Conservation (phyloP, 208 protist genomes). For the Entamoeba invadens region DNA sequence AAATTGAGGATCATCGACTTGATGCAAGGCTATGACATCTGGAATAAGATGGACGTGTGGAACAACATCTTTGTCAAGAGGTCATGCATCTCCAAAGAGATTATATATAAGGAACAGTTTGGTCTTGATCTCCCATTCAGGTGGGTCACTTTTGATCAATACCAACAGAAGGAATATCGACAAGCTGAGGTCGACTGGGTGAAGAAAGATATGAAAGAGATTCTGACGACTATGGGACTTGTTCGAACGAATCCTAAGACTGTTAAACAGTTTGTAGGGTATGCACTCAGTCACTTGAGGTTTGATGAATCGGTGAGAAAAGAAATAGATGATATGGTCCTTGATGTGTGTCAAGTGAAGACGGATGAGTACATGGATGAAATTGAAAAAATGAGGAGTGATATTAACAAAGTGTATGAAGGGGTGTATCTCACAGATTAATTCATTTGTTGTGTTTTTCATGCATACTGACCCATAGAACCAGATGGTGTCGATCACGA, state of each 20-base stretch:
- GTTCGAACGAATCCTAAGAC: not conserved
- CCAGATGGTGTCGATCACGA: no score
- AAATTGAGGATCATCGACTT: not conserved
- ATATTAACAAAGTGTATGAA: not conserved
- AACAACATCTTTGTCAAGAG: not conserved
- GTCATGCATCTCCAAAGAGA: not conserved
- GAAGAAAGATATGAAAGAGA: not conserved
- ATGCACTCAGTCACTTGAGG: not conserved
- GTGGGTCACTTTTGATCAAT: not conserved
- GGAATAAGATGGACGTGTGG: not conserved
- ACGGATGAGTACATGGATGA: not conserved
- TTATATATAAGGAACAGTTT: not conserved
- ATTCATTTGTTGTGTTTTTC: no score
- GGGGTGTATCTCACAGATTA: not conserved
- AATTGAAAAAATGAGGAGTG: not conserved
- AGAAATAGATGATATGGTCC: not conserved
- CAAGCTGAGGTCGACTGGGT: not conserved
- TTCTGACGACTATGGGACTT: not conserved
- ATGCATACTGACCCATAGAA: no score
- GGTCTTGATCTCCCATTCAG: not conserved
- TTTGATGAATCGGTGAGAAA: not conserved
- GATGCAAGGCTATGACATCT: not conserved
- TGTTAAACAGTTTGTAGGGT: not conserved
- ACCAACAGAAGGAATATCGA: not conserved
- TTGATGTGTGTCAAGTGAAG: not conserved